These are phyloP conservation scores for Gilbertella persicaria DNA, from an alignment of 371 early-diverging fungal genomes.

Conservation along the genomic window DNA sequence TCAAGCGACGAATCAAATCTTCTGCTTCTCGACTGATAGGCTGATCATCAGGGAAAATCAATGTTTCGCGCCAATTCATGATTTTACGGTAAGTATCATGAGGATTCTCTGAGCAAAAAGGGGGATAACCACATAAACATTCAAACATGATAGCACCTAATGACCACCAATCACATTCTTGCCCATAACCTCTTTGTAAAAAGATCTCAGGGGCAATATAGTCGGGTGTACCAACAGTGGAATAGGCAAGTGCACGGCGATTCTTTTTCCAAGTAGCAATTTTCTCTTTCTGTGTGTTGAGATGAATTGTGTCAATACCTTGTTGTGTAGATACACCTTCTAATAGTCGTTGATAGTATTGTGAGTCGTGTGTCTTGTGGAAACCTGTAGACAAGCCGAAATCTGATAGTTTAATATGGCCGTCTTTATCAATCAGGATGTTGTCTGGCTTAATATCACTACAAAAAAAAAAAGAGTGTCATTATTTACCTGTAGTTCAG, in stretches of 20 bases:
- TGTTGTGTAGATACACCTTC: slow-evolving; percentile 60
- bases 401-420: slow-evolving; percentile 92
- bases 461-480: slow-evolving; percentile 21
- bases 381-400: slow-evolving; percentile 99
- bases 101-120: slow-evolving; percentile 94
- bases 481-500: slow-evolving; percentile 33
- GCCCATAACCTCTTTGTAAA: slow-evolving; percentile 91
- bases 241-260: slow-evolving; percentile 85
- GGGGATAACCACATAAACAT: slow-evolving; percentile 95
- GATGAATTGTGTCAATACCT: slow-evolving; percentile 74
- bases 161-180: slow-evolving; percentile 99
- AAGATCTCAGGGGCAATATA: slow-evolving; percentile 98
- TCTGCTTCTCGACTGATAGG: slow-evolving; percentile 89
- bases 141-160: slow-evolving; percentile 98
- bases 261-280: slow-evolving; percentile 98
- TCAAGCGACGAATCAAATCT: slow-evolving; percentile 87
- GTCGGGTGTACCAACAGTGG: slow-evolving; percentile 97
- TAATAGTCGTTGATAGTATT: slow-evolving; percentile 82
- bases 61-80: slow-evolving; percentile 90
- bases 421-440: slow-evolving; percentile 81
- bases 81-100: slow-evolving; percentile 98
- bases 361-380: slow-evolving; percentile 96
- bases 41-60: slow-evolving; percentile 92
- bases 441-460: slow-evolving; percentile 92
- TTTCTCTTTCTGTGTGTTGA: slow-evolving; percentile 77